A percentile compares a stretch with the other conserved stretches of the same genome.
phyloP scores from a whole-genome alignment of 768 basidiomycete species.

The Tephrocybe sp. region DNA sequence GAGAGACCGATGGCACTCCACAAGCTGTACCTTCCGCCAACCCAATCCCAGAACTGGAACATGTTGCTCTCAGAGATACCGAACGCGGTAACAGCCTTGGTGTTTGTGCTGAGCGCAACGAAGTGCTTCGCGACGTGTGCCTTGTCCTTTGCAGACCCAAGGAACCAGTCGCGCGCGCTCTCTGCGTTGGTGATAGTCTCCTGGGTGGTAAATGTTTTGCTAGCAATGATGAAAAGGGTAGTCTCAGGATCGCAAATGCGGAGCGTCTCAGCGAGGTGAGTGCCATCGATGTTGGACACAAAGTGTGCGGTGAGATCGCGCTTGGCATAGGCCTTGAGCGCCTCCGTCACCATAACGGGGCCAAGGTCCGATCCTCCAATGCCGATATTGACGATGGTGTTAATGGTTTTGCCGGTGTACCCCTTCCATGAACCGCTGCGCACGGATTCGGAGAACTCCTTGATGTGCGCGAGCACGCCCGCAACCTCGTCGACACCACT shows the following conservation, averaged over 20 bases:
- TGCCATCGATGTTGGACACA: slow-evolving; percentile 97
- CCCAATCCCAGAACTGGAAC: slow-evolving; percentile 99
- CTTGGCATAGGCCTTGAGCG: slow-evolving; percentile 89
- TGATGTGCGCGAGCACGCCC: slow-evolving; percentile 86
- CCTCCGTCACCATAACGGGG: slow-evolving; percentile 99
- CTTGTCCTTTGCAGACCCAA: slow-evolving; percentile 77
- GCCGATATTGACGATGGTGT: slow-evolving; percentile 96
- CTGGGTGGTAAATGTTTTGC: slow-evolving; percentile 99
- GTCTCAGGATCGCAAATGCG: slow-evolving; percentile 81
- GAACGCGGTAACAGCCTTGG: slow-evolving; percentile 87
- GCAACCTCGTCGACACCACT: slow-evolving; percentile 79
- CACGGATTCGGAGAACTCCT: slow-evolving; percentile 81
- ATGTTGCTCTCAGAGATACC: slow-evolving; percentile 91
- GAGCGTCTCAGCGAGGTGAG: slow-evolving; percentile 89
- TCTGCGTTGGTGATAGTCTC: slow-evolving; percentile 99
- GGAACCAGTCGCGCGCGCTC: slow-evolving; percentile 93
- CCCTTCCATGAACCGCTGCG: slow-evolving; percentile 92
- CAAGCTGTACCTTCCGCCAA: slow-evolving; percentile 95
- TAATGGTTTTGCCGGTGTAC: slow-evolving; percentile 94
- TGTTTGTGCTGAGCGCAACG: slow-evolving; percentile 96
- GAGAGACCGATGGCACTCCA: slow-evolving; percentile 98
- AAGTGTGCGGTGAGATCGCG: slow-evolving; percentile 86
- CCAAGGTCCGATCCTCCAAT: slow-evolving; percentile 98
- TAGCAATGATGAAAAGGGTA: slow-evolving; percentile 97
- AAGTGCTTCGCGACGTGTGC: slow-evolving; percentile 98